Evolutionary conservation across 345 rosid species (phyloP), one percentile per base, ranked within the genome.

Genomic region (Aegle marmelos): DNA sequence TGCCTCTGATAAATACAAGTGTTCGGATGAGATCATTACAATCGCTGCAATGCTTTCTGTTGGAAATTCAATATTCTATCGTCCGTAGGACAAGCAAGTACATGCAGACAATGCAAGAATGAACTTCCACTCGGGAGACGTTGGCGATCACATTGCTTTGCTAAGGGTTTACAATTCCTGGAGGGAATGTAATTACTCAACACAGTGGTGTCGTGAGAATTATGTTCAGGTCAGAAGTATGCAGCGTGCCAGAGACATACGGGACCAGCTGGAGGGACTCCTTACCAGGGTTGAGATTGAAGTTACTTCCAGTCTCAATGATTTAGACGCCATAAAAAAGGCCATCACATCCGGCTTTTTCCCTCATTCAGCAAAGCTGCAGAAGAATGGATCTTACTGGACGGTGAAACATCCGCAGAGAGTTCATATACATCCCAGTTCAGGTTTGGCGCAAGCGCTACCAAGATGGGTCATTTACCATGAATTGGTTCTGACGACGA

Each of bases 191-290:
- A 96, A 96, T 82, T 94, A 80, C 83, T 92, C 98, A 16, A 96
- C 99, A 2, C 98, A 94, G 72, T 94, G 99, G 99, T 96, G 99
- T 84, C 92, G 91, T 17, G 99, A 96, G 83, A 94, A 90, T 83
- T 96, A 96, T 85, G 94, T 96, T 82, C 99, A 94, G 99, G 98
- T 96, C 41, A 87, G 98, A 87, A 96, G 99, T 81, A 96, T 96
- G 97, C 94, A 96, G 80, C 91, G 97, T 76, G 99, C 98, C 36
- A 89, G 98, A 84, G 97, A 94, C 75, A 85, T 94, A 33, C 84
- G 99, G 62, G 98, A 96, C 81, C 99, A 96, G 79, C 76, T 94
- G 88, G 97, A 92, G 79, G 98, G 97, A 65, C 99, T 96, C 70
- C 80, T 96, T 60, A 97, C 92, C 87, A 90, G 98, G 84, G 97